A percentile compares a stretch with the other conserved stretches of the same genome.
These are phyloP conservation scores for Tripterygium wilfordii DNA, from an alignment of 177 flowering plant genomes.

Conservation along the genomic window DNA sequence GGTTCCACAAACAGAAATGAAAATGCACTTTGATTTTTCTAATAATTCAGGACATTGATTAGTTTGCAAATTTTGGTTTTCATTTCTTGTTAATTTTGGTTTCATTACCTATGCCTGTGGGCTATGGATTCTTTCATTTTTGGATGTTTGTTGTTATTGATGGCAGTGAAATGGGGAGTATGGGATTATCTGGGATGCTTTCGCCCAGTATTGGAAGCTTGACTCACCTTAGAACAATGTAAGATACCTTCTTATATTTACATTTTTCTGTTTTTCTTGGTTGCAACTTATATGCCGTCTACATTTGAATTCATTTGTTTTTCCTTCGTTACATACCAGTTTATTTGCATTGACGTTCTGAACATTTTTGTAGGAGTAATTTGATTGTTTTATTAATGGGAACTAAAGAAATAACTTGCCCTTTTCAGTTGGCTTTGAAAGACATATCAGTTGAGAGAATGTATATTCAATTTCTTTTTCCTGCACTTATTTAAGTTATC, in stretches of 20 bases:
- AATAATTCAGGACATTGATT: not conserved
- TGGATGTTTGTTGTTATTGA: conserved; percentile 5
- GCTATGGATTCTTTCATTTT: not conserved
- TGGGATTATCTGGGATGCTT: conserved; percentile 68
- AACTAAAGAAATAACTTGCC: not conserved
- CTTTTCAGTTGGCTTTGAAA: too few species aligned
- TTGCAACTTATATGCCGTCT: too few species aligned
- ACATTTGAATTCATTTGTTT: too few species aligned
- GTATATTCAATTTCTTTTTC: too few species aligned
- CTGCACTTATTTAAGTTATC: too few species aligned
- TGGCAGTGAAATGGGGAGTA: conserved; percentile 75
- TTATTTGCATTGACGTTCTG: not conserved
- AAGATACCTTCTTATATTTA: conserved; percentile 20
- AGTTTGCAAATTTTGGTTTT: not conserved
- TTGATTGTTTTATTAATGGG: not conserved
- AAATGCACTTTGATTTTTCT: conserved; percentile 1
- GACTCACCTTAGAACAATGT: conserved; percentile 79
- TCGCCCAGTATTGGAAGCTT: conserved; percentile 81
- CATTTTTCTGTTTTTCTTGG: too few species aligned
- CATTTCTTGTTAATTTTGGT: not conserved
- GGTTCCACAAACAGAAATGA: too few species aligned
- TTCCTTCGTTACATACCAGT: too few species aligned
- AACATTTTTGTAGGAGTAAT: not conserved
- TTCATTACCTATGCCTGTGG: not conserved
- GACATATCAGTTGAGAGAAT: too few species aligned